Conservation (phyloP, 352 stramenopile genomes). For the Thraustotheca clavata region DNA sequence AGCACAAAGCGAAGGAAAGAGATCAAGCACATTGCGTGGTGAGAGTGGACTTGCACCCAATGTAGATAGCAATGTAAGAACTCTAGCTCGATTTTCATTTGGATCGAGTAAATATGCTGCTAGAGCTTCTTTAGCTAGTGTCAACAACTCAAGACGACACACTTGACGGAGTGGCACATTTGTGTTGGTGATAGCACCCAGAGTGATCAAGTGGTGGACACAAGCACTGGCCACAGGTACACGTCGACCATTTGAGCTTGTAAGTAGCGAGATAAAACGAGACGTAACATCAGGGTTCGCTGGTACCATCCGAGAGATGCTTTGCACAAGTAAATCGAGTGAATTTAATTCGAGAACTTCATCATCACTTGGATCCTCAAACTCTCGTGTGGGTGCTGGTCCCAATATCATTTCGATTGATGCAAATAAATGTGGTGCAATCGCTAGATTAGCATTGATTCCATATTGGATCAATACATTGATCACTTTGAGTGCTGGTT, state of each 20-base stretch:
- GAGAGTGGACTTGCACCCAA: constrained; percentile 43
- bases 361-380: constrained; percentile 63
- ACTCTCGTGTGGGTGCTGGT: constrained; percentile 42
- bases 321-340: constrained; percentile 67
- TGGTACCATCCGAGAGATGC: constrained; percentile 41
- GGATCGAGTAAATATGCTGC: background rate
- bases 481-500: constrained; percentile 60
- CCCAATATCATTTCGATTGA: constrained; percentile 56
- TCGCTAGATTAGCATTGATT: constrained; percentile 34
- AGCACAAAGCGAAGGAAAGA: constrained; percentile 67
- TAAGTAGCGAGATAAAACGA: constrained; percentile 41
- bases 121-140: constrained; percentile 2
- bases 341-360: constrained; percentile 65
- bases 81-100: constrained; percentile 21
- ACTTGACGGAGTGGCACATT: constrained; percentile 9
- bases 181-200: constrained; percentile 26
- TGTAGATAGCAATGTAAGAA: constrained; percentile 60
- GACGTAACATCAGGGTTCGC: constrained; percentile 10
- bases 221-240: constrained; percentile 26
- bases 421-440: constrained; percentile 45
- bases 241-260: background rate
- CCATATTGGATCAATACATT: constrained; percentile 65
- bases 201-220: constrained; percentile 61
- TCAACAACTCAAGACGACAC: background rate
- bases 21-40: constrained; percentile 48